These are phyloP conservation scores for Lepiota brunneoincarnata DNA, from an alignment of 768 basidiomycete species.

Conservation along the genomic window DNA sequence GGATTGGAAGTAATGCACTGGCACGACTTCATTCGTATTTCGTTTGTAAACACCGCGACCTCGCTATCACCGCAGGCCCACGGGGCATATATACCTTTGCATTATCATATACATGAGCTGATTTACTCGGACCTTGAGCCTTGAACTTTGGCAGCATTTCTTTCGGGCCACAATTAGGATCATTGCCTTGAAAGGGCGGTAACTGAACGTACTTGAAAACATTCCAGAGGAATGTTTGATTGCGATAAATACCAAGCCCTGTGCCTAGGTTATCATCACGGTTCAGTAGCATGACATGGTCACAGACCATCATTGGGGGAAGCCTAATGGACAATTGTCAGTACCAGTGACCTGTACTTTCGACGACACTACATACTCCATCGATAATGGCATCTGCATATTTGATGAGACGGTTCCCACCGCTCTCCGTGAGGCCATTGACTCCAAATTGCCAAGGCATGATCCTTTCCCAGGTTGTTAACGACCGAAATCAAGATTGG, in stretches of 20 bases:
- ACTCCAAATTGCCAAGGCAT: constrained; percentile 61
- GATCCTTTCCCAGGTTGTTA: constrained; percentile 27
- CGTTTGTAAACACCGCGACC: too few species aligned
- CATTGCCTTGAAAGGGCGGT: background rate
- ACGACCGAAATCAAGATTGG: background rate
- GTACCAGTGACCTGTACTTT: background rate
- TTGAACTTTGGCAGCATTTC: constrained; percentile 33
- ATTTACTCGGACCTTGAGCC: constrained; percentile 26
- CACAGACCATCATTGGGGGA: constrained; percentile 53
- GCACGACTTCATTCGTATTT: too few species aligned
- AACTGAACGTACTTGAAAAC: constrained; percentile 41
- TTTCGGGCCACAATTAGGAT: constrained; percentile 14
- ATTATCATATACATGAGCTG: too few species aligned
- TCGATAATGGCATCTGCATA: constrained; percentile 51
- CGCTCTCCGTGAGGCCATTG: constrained; percentile 44
- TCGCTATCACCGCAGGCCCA: too few species aligned
- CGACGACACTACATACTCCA: constrained; percentile 28
- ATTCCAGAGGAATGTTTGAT: constrained; percentile 49
- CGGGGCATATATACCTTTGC: too few species aligned
- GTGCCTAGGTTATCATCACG: constrained; percentile 3
- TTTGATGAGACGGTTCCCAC: constrained; percentile 52
- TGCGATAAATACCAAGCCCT: constrained; percentile 51
- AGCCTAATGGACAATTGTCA: constrained; percentile 27
- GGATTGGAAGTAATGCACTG: too few species aligned
- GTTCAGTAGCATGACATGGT: background rate